A percentile compares a stretch with the other conserved stretches of the same genome.
Conservation (phyloP, 331 rosid genomes). For the Quercus lobata region DNA sequence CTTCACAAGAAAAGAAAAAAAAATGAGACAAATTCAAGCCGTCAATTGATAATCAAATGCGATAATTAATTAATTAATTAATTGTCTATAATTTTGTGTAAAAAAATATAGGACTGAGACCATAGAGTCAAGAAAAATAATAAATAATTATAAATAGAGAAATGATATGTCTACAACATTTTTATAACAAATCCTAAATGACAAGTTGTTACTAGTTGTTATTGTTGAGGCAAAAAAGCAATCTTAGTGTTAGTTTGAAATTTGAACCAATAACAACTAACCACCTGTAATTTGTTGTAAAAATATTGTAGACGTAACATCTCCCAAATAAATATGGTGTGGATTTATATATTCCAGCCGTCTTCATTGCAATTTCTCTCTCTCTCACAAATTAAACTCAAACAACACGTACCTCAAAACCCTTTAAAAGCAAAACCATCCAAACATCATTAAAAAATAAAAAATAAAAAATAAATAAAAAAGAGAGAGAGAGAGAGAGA, state of each 20-base stretch:
- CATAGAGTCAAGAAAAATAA: not conserved
- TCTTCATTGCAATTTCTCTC: constrained; percentile 42
- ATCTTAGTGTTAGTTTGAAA: no score
- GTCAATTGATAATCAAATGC: not conserved
- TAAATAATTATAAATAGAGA: not conserved
- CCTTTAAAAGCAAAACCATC: not conserved
- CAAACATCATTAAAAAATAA: not conserved
- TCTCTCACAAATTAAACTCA: constrained; percentile 17
- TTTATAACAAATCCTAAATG: no score
- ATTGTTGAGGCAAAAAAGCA: no score
- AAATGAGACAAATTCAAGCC: not conserved
- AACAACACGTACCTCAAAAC: constrained; percentile 37
- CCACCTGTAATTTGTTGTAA: no score
- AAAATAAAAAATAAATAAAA: not conserved
- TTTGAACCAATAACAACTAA: no score
- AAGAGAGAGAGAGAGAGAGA: no score
- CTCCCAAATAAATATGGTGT: no score
- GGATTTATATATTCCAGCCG: not conserved
- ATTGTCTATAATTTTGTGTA: not conserved
- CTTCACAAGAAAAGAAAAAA: not conserved
- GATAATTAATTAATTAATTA: no score
- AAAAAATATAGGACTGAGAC: not conserved
- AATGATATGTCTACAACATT: no score
- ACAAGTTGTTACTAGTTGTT: no score
- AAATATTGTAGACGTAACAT: no score